A percentile compares a stretch with the other conserved stretches of the same genome.
phyloP scores from a whole-genome alignment of 208 protist genomes.

The Crithidia brevicula region DNA sequence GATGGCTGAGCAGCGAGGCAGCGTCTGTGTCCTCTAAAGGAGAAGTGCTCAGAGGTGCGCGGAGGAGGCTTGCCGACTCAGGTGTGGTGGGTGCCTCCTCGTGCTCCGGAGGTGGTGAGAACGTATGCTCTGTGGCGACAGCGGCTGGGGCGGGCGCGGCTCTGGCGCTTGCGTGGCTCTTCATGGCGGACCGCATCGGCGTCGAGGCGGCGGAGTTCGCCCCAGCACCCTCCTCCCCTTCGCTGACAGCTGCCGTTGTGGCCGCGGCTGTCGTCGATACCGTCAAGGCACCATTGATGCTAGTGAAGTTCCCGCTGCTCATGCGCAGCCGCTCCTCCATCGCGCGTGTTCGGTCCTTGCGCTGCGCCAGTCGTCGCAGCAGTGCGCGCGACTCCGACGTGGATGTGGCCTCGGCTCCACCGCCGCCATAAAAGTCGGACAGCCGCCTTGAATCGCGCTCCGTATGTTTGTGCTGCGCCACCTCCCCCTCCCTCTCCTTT shows the following conservation, averaged over 20 bases:
- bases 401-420: background rate
- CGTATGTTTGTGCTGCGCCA: background rate
- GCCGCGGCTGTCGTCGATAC: background rate
- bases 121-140: background rate
- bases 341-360: slow-evolving; percentile 24
- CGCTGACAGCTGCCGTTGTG: background rate
- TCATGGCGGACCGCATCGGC: slow-evolving; percentile 6
- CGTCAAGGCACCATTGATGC: background rate
- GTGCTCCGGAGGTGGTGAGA: background rate
- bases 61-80: background rate
- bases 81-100: background rate
- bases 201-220: slow-evolving; percentile 5
- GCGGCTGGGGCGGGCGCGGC: background rate
- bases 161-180: background rate
- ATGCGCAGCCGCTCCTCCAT: slow-evolving; percentile 30
- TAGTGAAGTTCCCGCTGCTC: slow-evolving; percentile 15
- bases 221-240: background rate
- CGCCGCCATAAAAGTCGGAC: background rate
- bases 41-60: background rate
- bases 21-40: background rate
- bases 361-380: slow-evolving; percentile 32
- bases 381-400: slow-evolving; percentile 21
- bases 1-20: background rate
- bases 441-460: background rate
- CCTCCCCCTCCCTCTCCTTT: background rate